A percentile compares a stretch with the other conserved stretches of the same genome.
phyloP scores from a whole-genome alignment of 495 filamentous ascomycete species.

The Lasiosphaeria hispida region DNA sequence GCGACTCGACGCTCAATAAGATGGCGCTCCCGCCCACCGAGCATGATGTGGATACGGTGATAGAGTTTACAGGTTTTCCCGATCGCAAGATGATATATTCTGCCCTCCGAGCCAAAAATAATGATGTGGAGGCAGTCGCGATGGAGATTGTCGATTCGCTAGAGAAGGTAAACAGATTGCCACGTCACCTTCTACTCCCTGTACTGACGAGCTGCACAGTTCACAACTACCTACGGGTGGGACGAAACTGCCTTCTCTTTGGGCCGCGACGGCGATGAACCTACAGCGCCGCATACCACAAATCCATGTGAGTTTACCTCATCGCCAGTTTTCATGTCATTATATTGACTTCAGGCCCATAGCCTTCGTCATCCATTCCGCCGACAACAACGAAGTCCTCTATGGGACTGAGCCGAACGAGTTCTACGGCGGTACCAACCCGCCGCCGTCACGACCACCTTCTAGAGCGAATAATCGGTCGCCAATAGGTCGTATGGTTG shows the following conservation, averaged over 20 bases:
- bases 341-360: too few species aligned
- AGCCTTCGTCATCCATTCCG: conserved; percentile 59
- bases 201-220: conserved; percentile 32
- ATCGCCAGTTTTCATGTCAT: too few species aligned
- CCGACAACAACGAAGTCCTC: conserved; percentile 44
- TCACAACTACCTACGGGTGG: conserved; percentile 39
- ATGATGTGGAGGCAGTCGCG: conserved; percentile 42
- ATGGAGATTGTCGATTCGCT: conserved; percentile 46
- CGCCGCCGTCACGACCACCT: conserved; percentile 67
- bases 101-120: conserved; percentile 39
- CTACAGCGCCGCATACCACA: neutral
- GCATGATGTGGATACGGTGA: conserved; percentile 17
- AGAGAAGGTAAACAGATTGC: conserved; percentile 33
- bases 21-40: conserved; percentile 14
- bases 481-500: conserved; percentile 41
- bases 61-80: conserved; percentile 12
- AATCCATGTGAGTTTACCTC: conserved; percentile 9
- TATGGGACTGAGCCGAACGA: conserved; percentile 37
- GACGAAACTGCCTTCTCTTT: conserved; percentile 46
- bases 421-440: conserved; percentile 27
- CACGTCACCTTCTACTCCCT: neutral
- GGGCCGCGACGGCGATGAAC: conserved; percentile 43
- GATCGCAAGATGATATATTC: conserved; percentile 10
- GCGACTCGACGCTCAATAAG: neutral
- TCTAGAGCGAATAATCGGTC: conserved; percentile 59